Conservation (phyloP, 2,329 filamentous ascomycete genomes). For the Elsinoe perseae region DNA sequence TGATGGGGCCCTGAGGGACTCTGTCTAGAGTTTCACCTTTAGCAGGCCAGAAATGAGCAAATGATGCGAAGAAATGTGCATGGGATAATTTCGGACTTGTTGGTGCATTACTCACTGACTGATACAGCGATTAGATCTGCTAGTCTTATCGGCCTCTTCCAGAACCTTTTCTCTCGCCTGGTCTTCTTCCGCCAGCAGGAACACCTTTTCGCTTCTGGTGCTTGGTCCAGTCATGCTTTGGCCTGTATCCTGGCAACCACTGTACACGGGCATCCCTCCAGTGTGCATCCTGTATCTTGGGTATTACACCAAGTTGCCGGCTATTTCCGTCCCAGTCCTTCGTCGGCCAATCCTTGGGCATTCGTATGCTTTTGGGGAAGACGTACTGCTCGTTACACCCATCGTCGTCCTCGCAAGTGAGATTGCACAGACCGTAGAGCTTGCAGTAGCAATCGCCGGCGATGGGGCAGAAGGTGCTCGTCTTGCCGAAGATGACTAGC, state of each 20-base stretch:
- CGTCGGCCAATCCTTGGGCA: conserved; percentile 56
- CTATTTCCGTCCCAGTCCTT: conserved; percentile 45
- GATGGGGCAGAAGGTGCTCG: conserved; percentile 50
- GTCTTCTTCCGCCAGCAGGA: not conserved
- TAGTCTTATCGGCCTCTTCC: not conserved
- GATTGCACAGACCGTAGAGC: conserved; percentile 54
- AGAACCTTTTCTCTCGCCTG: not conserved
- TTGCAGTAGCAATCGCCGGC: conserved; percentile 59
- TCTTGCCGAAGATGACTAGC: conserved; percentile 17
- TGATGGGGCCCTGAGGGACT: not conserved
- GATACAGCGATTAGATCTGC: not conserved
- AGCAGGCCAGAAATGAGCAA: not conserved
- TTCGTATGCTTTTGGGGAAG: conserved; percentile 49
- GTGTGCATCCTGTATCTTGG: not conserved
- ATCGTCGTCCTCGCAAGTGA: conserved; percentile 35
- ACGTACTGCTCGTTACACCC: conserved; percentile 50
- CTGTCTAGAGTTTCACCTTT: not conserved
- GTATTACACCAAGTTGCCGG: not conserved
- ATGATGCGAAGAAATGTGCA: not conserved
- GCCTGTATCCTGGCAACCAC: not conserved
- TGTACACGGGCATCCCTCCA: not conserved
- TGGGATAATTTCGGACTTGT: not conserved
- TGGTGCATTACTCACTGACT: not conserved
- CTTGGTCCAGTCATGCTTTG: not conserved
- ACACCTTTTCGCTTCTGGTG: conserved; percentile 7